A percentile compares a stretch with the other conserved stretches of the same genome.
Evolutionary conservation across 805 yeast genomes (phyloP).

Genomic region (Saturnispora kantuleensis): DNA sequence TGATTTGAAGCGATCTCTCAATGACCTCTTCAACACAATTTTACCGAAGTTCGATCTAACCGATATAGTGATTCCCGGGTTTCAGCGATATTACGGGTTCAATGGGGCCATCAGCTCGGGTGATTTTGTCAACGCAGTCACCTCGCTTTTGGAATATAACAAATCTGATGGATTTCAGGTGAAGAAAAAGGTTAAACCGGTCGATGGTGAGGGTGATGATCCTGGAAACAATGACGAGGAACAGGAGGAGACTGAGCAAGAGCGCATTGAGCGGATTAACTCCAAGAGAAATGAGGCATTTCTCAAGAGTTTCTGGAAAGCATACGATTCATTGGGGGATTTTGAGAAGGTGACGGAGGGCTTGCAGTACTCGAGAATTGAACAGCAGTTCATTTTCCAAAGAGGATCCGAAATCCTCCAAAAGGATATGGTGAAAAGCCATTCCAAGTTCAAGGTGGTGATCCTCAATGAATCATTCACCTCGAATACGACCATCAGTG

Average conservation of each 20-base stretch:
- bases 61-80: conserved; percentile 77
- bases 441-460: conserved; percentile 73
- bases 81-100: conserved; percentile 77
- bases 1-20: conserved; percentile 62
- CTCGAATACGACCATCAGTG: conserved; percentile 15
- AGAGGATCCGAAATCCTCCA: conserved; percentile 89
- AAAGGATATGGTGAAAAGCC: conserved; percentile 65
- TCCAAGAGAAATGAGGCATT: conserved; percentile 25
- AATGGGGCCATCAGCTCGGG: conserved; percentile 83
- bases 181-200: conserved; percentile 8
- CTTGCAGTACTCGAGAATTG: conserved; percentile 67
- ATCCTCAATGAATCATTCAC: conserved; percentile 65
- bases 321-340: conserved; percentile 43
- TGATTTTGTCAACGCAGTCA: conserved; percentile 83
- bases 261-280: conserved; percentile 21
- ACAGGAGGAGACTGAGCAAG: conserved; percentile 22
- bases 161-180: conserved; percentile 19
- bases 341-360: conserved; percentile 57
- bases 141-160: conserved; percentile 73
- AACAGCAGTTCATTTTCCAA: conserved; percentile 75
- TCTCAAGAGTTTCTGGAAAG: conserved; percentile 41
- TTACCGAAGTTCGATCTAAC: conserved; percentile 71
- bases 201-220: background rate
- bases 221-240: conserved; percentile 20
- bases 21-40: conserved; percentile 57